phyloP scores from a whole-genome alignment of 2,329 filamentous ascomycete genomes.

The Elsinoe arachidis region DNA sequence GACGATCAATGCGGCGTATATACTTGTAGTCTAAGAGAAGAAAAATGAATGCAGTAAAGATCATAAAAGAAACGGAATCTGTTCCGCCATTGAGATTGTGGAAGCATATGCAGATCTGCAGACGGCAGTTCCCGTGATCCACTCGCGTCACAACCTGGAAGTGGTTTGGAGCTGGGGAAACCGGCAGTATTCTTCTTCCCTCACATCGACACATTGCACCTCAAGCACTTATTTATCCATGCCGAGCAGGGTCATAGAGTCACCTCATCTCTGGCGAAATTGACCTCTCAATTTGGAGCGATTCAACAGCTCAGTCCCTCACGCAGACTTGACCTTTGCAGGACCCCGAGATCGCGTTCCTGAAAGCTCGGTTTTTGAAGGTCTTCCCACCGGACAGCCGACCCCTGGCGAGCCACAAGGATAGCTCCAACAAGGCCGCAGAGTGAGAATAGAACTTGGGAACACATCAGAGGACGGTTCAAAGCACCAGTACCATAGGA shows the following conservation, averaged over 20 bases:
- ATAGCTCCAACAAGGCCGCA: too few species aligned
- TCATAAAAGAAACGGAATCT: not conserved
- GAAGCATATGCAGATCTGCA: not conserved
- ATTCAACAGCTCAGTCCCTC: not conserved
- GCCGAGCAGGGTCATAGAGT: not conserved
- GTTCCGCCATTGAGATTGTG: not conserved
- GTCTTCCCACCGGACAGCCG: not conserved
- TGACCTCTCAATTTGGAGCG: not conserved
- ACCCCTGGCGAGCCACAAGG: not conserved
- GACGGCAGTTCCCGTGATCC: not conserved
- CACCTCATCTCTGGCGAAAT: not conserved
- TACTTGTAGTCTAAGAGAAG: not conserved
- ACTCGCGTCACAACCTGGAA: slow-evolving; percentile 8
- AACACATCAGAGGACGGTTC: too few species aligned
- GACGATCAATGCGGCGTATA: not conserved
- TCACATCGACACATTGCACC: not conserved
- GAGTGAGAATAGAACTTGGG: too few species aligned
- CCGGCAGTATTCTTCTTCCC: not conserved
- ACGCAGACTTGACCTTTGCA: not conserved
- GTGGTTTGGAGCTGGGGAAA: slow-evolving; percentile 9
- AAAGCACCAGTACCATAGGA: too few species aligned
- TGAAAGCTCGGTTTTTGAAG: slow-evolving; percentile 10
- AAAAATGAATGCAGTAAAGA: not conserved
- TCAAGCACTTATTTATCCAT: not conserved
- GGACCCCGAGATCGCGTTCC: slow-evolving; percentile 8